A percentile compares a stretch with the other conserved stretches of the same genome.
Conservation (phyloP, 805 yeast species). For the Lipomyces oligophaga region DNA sequence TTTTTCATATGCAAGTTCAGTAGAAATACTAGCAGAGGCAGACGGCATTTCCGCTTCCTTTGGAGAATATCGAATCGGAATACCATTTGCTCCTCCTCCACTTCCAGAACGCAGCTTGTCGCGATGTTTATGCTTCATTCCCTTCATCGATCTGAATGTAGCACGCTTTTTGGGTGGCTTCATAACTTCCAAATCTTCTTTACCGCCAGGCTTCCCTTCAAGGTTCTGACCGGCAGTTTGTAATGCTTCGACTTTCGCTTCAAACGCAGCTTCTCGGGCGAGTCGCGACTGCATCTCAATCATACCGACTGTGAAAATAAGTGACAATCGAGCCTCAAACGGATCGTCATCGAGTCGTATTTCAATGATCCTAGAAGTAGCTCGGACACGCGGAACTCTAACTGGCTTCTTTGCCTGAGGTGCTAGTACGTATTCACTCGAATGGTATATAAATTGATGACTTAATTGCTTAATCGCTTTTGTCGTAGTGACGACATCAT, state of each 20-base stretch:
- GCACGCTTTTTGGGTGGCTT: not conserved
- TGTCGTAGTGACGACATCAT: constrained; percentile 62
- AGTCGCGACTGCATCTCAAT: constrained; percentile 53
- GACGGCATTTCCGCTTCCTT: constrained; percentile 26
- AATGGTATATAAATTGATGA: constrained; percentile 34
- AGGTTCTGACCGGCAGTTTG: constrained; percentile 6
- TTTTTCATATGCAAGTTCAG: constrained; percentile 37
- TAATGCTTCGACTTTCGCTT: constrained; percentile 35
- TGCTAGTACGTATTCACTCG: constrained; percentile 25
- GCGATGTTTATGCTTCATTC: constrained; percentile 1
- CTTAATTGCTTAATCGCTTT: constrained; percentile 60
- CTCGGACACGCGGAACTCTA: constrained; percentile 45
- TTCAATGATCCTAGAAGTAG: constrained; percentile 55
- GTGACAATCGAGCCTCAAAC: constrained; percentile 69
- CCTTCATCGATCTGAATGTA: constrained; percentile 18
- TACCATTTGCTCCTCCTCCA: not conserved
- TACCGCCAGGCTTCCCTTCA: not conserved
- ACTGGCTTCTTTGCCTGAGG: constrained; percentile 32
- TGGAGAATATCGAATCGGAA: constrained; percentile 22
- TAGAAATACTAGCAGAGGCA: constrained; percentile 28
- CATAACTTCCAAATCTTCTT: not conserved
- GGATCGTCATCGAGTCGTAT: constrained; percentile 83
- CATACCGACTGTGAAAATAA: constrained; percentile 60
- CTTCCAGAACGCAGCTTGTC: constrained; percentile 4
- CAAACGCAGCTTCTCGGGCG: constrained; percentile 47